phyloP scores from a whole-genome alignment of 2,329 filamentous ascomycete species.

The Trichoderma sp. region DNA sequence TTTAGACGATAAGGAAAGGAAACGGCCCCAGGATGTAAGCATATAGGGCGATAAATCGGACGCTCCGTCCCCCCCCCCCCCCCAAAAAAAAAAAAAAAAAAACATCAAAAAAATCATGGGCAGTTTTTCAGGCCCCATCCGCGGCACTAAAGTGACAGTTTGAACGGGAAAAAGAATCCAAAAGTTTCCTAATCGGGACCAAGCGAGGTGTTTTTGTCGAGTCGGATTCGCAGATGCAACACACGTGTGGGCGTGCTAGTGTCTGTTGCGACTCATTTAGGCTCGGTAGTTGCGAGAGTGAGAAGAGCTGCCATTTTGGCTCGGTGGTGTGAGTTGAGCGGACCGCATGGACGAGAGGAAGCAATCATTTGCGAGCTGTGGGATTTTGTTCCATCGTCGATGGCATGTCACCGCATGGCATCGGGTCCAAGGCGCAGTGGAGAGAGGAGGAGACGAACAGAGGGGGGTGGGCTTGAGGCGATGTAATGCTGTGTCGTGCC shows the following conservation, averaged over 20 bases:
- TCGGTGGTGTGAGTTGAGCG: not conserved
- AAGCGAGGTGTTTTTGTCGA: not conserved
- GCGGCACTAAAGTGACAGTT: not conserved
- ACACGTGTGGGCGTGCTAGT: not conserved
- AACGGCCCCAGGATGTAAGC: slow-evolving; percentile 8
- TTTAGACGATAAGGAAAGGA: not conserved
- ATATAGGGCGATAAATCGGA: slow-evolving; percentile 8
- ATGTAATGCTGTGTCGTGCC: not conserved
- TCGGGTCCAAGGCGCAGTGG: not conserved
- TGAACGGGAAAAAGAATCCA: not conserved
- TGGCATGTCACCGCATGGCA: not conserved
- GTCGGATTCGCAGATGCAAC: not conserved
- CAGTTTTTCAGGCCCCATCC: not conserved
- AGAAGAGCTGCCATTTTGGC: too few species aligned
- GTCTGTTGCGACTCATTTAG: not conserved
- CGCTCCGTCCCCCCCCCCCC: not conserved
- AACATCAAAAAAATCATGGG: not conserved
- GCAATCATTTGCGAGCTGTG: too few species aligned
- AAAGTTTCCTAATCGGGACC: not conserved
- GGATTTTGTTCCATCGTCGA: not conserved
- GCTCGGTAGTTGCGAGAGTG: not conserved
- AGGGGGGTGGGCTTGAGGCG: not conserved
- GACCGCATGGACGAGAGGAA: not conserved
- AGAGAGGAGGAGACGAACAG: too few species aligned
- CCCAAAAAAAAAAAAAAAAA: too few species aligned